These are phyloP conservation scores for Porcisia hertigi DNA, from an alignment of 208 protist genomes.

Conservation along the genomic window DNA sequence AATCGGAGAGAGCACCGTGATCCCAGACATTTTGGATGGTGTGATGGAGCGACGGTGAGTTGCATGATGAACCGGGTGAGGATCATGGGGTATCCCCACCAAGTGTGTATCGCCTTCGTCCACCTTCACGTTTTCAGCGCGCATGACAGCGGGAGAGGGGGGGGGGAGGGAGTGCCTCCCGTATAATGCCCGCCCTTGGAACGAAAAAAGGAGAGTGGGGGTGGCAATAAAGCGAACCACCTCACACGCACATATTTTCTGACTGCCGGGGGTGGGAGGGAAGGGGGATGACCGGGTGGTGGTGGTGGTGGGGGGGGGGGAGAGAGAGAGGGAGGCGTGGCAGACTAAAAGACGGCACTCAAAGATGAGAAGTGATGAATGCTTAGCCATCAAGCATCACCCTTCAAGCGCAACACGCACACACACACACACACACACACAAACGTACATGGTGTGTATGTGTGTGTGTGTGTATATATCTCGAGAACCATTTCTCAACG, in stretches of 20 bases:
- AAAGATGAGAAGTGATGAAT: not conserved
- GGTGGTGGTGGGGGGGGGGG: not conserved
- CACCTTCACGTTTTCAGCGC: not conserved
- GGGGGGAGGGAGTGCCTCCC: not conserved
- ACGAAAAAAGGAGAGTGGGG: not conserved
- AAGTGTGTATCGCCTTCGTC: not conserved
- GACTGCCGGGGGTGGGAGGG: not conserved
- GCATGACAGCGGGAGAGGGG: not conserved
- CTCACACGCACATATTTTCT: not conserved
- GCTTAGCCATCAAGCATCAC: too few species aligned
- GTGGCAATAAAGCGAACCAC: not conserved
- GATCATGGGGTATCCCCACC: not conserved
- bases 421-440: too few species aligned
- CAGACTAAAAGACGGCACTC: not conserved
- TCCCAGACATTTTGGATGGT: not conserved
- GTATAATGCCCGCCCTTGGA: not conserved
- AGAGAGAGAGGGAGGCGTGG: not conserved
- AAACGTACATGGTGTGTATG: too few species aligned
- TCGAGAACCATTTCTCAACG: too few species aligned
- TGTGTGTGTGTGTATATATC: too few species aligned
- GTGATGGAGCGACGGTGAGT: not conserved
- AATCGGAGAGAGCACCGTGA: constrained; percentile 5
- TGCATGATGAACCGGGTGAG: not conserved
- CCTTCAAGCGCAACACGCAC: too few species aligned
- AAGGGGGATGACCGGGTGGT: not conserved